Base-by-base conservation (phyloP, 139 green algal species). In the Picochlorum sp. region DNA sequence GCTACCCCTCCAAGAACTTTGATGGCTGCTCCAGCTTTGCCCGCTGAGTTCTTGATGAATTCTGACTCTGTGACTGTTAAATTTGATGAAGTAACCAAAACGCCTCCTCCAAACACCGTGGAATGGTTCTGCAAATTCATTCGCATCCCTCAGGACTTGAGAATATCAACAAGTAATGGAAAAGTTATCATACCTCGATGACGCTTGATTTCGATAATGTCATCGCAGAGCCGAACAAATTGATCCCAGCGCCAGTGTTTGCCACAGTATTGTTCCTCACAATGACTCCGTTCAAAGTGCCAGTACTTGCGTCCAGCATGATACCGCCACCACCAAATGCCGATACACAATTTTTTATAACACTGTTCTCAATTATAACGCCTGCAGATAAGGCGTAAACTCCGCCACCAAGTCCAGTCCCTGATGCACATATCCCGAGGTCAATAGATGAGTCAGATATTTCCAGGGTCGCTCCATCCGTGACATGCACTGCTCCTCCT, bases 121-220 rank as follows among this genome's bases (percentile, higher is more conserved):
- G 47, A 60, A 13, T 16, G 28, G 41, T 74, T 74, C 68, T 74
- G 61, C 61, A 54, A 18, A 41, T 41, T 41, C 34, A 41, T 9
- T 41, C 8, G 34, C 7, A 41, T 3, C 5, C 7, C 7, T 41
- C 34, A 41, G 8, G 9, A 13, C 8, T 6, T 41, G 34, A 41
- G 0, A 41, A 13, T 2, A 9, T 41, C 5, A 41, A 41, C 2
- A 11, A 14, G 4, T 41, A 23, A 26, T 54, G 15, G n/a, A 54
- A 3, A 20, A 20, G 1, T 10, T 14, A 20, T 26, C 20, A 6
- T 52, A 65, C 58, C 58, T 32, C 58, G 20, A 50, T 52, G 57
- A 65, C 57, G 15, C 23, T 59, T 32, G 58, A 65, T 21, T 26
- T 20, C 20, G n/a, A 18, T n/a, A 65, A 7, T 51, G 57, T 14